Base-by-base conservation (phyloP, 495 filamentous ascomycete species). In the Xeromyces bisporus region DNA sequence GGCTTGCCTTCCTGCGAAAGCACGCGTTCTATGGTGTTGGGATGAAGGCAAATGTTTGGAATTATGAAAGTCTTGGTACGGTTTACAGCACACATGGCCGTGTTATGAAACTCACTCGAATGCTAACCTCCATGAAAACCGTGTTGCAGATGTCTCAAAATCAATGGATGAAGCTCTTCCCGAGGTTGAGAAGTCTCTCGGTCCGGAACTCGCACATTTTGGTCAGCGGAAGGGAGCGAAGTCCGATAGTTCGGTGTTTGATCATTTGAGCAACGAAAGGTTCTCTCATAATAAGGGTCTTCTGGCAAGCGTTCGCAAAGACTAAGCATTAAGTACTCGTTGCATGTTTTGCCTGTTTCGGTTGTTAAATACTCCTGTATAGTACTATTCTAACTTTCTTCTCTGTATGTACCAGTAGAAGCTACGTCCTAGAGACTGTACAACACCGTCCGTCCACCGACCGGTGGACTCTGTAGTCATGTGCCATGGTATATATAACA, bases 41-140 rank as follows among this genome's bases (percentile, higher is more conserved):
- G 45, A 93, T 97, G 86, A 97, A 97, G 66, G 87, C 91, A 15
- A 94, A 97, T 47, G 67, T 96, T 28, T 97, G 78, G 77, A 79
- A 87, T 46, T 78, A 78, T 59, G 72, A 78, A 42, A 69, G 67
- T 35, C 47, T 92, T 18, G 77, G 81, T 69, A 55, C 33, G 46
- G 31, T 35, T 14, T 3, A 9, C n/a, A n/a, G n/a, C n/a, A n/a
- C n/a, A n/a, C n/a, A n/a, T n/a, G n/a, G n/a, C n/a, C 18, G 14
- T 3, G 7, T 23, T 15, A 12, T 13, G 23, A 17, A 6, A 11
- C 10, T 23, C 7, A 24, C 16, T 30, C 10, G 18, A 4, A 20
- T 28, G 21, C 42, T 42, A 29, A 43, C 26, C 6, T 27, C 32
- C 11, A 21, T 21, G 20, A 21, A 4, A 4, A 21, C 9, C 5